Evolutionary conservation across 805 yeast genomes (phyloP).

Genomic region (Metschnikowia koreensis): DNA sequence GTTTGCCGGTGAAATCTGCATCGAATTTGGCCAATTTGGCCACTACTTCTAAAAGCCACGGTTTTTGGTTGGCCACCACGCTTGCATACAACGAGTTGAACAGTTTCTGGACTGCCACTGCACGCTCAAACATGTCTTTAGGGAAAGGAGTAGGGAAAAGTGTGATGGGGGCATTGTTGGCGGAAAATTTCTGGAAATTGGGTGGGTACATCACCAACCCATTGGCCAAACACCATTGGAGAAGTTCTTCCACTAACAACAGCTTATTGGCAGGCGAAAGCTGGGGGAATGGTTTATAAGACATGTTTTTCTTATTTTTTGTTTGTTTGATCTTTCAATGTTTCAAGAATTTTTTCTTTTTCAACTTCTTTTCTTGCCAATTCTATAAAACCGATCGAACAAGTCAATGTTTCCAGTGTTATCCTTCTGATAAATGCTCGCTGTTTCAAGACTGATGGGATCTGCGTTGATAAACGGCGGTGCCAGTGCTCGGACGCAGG

Average conservation of each 20-base stretch:
- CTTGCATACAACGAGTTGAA: slow-evolving; percentile 76
- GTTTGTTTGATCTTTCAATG: too few relatives aligned
- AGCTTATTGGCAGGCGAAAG: slow-evolving; percentile 26
- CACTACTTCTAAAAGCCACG: slow-evolving; percentile 63
- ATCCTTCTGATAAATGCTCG: too few relatives aligned
- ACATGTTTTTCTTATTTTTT: slow-evolving; percentile 3
- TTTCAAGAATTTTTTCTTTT: too few relatives aligned
- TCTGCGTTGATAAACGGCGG: not conserved
- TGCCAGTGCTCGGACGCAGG: not conserved
- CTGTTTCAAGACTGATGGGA: too few relatives aligned
- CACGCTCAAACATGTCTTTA: slow-evolving; percentile 58
- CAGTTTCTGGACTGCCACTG: slow-evolving; percentile 59
- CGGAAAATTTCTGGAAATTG: slow-evolving; percentile 41
- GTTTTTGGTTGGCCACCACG: slow-evolving; percentile 51
- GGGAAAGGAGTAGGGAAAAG: slow-evolving; percentile 90
- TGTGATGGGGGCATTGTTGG: slow-evolving; percentile 82
- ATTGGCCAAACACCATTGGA: slow-evolving; percentile 76
- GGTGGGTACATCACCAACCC: slow-evolving; percentile 84
- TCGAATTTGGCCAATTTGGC: slow-evolving; percentile 58
- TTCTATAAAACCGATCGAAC: too few relatives aligned
- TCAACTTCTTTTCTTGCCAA: not conserved
- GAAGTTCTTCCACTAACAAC: slow-evolving; percentile 44
- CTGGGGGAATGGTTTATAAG: slow-evolving; percentile 33
- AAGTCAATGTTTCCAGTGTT: too few relatives aligned
- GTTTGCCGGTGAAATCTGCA: slow-evolving; percentile 75